phyloP scores from a whole-genome alignment of 768 basidiomycete genomes.

The Suillus decipiens region DNA sequence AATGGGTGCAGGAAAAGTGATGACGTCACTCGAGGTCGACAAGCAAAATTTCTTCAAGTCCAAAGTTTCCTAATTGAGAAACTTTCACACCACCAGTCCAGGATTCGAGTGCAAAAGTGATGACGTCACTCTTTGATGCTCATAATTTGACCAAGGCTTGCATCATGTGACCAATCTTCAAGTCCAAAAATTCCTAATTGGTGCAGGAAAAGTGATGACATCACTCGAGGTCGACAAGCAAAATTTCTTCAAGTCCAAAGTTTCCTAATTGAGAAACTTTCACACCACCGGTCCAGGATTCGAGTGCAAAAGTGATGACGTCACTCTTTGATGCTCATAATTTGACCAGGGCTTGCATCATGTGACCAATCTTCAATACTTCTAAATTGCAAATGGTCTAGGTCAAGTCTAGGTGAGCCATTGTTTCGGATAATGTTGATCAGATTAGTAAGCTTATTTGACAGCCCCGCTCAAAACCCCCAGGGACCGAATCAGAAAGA shows the following conservation, averaged over 20 bases:
- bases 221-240: neutral
- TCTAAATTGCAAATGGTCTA: slow-evolving; percentile 1
- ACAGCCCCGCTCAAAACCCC: neutral
- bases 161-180: neutral
- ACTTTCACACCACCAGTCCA: neutral
- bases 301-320: neutral
- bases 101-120: neutral
- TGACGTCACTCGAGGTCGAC: no score
- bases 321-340: neutral
- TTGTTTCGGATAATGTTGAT: neutral
- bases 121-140: neutral
- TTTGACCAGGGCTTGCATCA: neutral
- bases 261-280: neutral
- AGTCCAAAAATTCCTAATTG: no score
- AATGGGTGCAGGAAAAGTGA: no score
- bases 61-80: neutral
- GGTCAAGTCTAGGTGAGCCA: slow-evolving; percentile 1
- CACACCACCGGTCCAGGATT: neutral
- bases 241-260: neutral
- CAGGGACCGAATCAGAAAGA: neutral
- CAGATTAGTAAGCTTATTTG: slow-evolving; percentile 1
- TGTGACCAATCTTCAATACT: neutral
- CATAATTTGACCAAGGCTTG: neutral
- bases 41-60: neutral
- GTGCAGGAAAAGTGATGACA: no score